Base-by-base conservation (phyloP, 1,284 basidiomycete genomes). In the Fomitopsis schrenkii region DNA sequence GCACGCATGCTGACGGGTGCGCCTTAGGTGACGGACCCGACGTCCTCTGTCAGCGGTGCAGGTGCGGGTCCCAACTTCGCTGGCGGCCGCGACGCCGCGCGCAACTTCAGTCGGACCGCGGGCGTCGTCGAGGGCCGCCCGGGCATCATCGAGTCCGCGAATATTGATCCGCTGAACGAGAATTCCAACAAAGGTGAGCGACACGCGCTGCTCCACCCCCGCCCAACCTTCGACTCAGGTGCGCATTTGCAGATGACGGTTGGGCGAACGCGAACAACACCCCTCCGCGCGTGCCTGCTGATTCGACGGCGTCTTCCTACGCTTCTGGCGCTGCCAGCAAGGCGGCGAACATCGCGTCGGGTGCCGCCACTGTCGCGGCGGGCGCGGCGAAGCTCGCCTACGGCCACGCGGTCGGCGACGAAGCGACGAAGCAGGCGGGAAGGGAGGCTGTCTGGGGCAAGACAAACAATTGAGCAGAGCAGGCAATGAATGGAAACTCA, bases 71-170 rank as follows among this genome's bases (percentile, higher is more conserved):
- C 71, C 30, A 70, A 73, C 59, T 80, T 80, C 66, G 59, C 69
- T 9, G 77, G 76, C 15, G 69, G 75, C 61, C 65, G 70, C 46
- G 68, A 80, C 26, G 79, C 79, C 12, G 62, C 65, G 58, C 76
- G 75, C 28, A 72, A 70, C 50, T 74, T 79, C 68, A 77, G 72
- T 58, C 60, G 76, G 60, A 72, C 74, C 4, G 76, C 80, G 1
- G 80, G 80, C 38, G 80, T 82, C 53, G 71, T 80, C 54, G 82
- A 84, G 68, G 79, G 76, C n/a, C 76, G 77, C 12, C 80, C 82
- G 7, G 81, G 82, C 17, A 81, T 84, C 64, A 82, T 85, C 65
- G 82, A 85, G 70, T 70, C 75, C 33, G 72, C 80, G 15, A 75
- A 83, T 62, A 81, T 84, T 59, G 81, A 80, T 61, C 83, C 81